Evolutionary conservation across 1,284 basidiomycete species (phyloP).

Genomic region (Ustilago shanxiensis): DNA sequence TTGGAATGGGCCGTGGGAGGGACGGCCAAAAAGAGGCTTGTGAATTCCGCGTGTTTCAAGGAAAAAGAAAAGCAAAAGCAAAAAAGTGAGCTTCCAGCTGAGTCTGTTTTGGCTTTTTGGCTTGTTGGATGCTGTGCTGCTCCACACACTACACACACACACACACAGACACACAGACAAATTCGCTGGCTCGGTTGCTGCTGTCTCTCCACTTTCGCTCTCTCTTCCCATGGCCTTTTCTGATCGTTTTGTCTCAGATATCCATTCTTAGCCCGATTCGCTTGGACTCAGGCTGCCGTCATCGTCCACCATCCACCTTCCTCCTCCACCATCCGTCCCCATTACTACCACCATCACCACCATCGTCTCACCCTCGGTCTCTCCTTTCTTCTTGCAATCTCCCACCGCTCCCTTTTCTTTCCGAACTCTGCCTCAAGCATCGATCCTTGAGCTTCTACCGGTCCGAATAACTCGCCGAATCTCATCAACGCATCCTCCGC

Average conservation of each 20-base stretch:
- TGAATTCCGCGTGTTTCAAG: neutral
- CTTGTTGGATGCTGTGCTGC: neutral
- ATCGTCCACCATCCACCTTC: neutral
- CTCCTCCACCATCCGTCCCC: too few species aligned
- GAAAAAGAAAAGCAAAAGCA: neutral
- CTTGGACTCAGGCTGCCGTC: neutral
- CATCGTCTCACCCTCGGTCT: neutral
- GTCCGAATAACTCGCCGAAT: neutral
- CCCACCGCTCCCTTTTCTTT: neutral
- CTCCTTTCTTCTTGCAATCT: neutral
- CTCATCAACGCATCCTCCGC: neutral
- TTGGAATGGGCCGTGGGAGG: neutral
- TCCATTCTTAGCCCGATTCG: slow-evolving; percentile 2
- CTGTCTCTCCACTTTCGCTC: neutral
- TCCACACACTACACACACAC: neutral
- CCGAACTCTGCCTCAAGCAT: too few species aligned
- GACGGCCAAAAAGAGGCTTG: neutral
- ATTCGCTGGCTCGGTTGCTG: neutral
- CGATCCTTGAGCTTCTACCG: too few species aligned
- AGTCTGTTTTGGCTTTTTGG: neutral
- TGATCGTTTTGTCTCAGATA: neutral
- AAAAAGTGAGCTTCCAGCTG: neutral
- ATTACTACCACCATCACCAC: neutral
- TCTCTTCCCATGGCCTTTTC: neutral
- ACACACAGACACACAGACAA: neutral